A percentile compares a stretch with the other conserved stretches of the same genome.
Conservation (phyloP, 192 early-diverging fungal species). For the Backusella circina region DNA sequence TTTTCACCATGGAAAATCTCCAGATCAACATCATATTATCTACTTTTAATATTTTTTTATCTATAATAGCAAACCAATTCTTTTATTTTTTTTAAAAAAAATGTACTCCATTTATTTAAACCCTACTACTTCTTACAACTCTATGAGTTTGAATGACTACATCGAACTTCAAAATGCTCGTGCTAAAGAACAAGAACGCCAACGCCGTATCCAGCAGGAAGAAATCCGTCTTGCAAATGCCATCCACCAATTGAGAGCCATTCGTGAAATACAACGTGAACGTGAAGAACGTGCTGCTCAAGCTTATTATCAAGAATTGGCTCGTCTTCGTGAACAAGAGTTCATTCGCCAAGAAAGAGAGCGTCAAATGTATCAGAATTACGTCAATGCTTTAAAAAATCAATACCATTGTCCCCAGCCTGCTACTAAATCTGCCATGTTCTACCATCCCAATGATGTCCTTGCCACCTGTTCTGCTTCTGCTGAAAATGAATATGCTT, state of each 20-base stretch:
- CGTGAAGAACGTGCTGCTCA: background rate
- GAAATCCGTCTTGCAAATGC: background rate
- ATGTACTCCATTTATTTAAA: background rate
- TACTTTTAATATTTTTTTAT: background rate
- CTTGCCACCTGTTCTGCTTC: background rate
- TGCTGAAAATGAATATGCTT: background rate
- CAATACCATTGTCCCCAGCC: background rate
- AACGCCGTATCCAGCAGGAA: slow-evolving; percentile 2
- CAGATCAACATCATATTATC: background rate
- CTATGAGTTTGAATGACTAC: background rate
- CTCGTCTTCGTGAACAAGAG: background rate
- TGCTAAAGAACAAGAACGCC: background rate
- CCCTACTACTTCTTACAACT: background rate
- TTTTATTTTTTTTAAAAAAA: background rate
- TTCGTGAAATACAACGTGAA: background rate
- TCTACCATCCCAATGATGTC: background rate
- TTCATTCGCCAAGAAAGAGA: slow-evolving; percentile 2
- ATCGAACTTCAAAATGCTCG: background rate
- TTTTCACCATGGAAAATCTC: background rate
- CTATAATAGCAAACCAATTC: background rate
- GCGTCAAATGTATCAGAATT: background rate
- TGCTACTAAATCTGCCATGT: background rate
- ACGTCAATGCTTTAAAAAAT: background rate
- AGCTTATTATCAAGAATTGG: background rate
- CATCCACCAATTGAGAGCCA: background rate